Conservation (phyloP, 345 rosid species). For the Fremontodendron californicum region DNA sequence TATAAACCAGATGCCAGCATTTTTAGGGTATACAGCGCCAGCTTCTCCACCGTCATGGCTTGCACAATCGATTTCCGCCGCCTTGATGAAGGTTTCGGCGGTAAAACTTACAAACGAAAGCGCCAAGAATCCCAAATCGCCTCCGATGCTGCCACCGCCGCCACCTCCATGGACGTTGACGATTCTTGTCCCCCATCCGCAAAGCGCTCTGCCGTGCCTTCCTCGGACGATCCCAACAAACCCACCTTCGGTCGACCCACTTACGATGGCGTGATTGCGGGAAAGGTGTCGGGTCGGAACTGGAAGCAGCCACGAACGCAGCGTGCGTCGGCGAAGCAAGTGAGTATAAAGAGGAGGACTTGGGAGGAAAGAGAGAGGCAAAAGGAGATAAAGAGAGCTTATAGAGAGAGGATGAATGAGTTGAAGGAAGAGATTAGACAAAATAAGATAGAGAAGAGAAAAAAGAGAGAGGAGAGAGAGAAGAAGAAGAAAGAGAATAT, state of each 20-base stretch:
- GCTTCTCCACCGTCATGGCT: constrained; percentile 54
- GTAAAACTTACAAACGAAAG: constrained; percentile 84
- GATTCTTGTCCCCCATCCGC: constrained; percentile 44
- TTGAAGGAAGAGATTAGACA: constrained; percentile 77
- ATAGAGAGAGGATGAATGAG: constrained; percentile 63
- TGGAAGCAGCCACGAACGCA: constrained; percentile 73
- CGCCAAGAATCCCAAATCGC: constrained; percentile 38
- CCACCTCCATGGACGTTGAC: constrained; percentile 56
- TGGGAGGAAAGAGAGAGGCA: constrained; percentile 61
- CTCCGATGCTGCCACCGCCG: constrained; percentile 18
- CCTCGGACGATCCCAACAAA: constrained; percentile 61
- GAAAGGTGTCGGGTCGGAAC: constrained; percentile 66
- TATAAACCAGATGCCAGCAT: background rate
- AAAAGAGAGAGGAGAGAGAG: constrained; percentile 72
- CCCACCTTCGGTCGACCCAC: constrained; percentile 60
- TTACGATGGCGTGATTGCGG: constrained; percentile 94
- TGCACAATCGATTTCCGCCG: constrained; percentile 80
- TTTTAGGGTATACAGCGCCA: background rate
- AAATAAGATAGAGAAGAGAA: constrained; percentile 79
- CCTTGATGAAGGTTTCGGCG: constrained; percentile 96
- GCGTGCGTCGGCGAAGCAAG: constrained; percentile 62
- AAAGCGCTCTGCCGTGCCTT: constrained; percentile 72
- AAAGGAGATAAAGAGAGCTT: constrained; percentile 77
- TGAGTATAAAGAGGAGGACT: constrained; percentile 44
- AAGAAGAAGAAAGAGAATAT: constrained; percentile 83